These are phyloP conservation scores for Aspergillus conjunctus DNA, from an alignment of 495 filamentous ascomycete species.

Conservation along the genomic window DNA sequence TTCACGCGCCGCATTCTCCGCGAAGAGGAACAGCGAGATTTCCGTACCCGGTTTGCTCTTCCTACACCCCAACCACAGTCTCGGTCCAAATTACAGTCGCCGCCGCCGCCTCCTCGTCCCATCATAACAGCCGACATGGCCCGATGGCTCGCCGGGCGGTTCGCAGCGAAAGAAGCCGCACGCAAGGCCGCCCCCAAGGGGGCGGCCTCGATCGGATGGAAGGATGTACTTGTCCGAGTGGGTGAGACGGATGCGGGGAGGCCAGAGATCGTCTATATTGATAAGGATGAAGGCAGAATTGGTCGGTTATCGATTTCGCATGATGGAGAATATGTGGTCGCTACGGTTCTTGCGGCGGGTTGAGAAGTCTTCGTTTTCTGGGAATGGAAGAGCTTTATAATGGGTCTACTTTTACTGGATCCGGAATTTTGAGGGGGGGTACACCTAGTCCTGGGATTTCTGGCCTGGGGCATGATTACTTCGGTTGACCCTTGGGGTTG, in stretches of 20 bases:
- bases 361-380: slow-evolving; percentile 17
- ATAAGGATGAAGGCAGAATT: slow-evolving; percentile 30
- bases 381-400: too few species aligned
- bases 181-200: slow-evolving; percentile 48
- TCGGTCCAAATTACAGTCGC: not conserved
- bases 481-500: too few species aligned
- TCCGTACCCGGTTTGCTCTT: slow-evolving; percentile 40
- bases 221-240: slow-evolving; percentile 42
- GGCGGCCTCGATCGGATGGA: slow-evolving; percentile 44
- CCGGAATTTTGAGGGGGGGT: too few species aligned
- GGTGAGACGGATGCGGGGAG: slow-evolving; percentile 31
- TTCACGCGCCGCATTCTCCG: slow-evolving; percentile 57
- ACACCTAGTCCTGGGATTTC: too few species aligned
- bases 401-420: too few species aligned
- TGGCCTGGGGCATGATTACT: too few species aligned
- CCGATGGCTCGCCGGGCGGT: slow-evolving; percentile 51
- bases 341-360: slow-evolving; percentile 50
- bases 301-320: slow-evolving; percentile 57
- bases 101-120: slow-evolving; percentile 16
- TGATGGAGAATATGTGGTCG: slow-evolving; percentile 62
- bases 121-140: slow-evolving; percentile 41
- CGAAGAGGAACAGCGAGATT: slow-evolving; percentile 45
- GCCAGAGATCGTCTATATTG: slow-evolving; percentile 47
- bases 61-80: slow-evolving; percentile 15
- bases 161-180: slow-evolving; percentile 53